These are phyloP conservation scores for Chrysanthemum lavandulifolium DNA, from an alignment of 129 eudicot genomes.

Conservation along the genomic window DNA sequence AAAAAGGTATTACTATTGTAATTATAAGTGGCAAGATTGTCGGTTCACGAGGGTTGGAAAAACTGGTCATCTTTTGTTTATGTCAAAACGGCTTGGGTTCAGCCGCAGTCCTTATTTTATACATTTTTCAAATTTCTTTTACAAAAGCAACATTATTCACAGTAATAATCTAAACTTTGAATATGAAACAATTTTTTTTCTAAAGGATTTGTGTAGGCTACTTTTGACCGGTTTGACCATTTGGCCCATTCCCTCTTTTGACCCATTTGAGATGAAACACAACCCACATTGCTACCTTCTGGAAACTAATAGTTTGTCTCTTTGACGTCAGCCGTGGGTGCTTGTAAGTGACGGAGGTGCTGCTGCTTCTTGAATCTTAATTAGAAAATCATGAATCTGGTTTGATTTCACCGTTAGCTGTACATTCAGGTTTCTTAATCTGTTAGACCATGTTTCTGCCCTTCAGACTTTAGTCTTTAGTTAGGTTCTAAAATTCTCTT, in stretches of 20 bases:
- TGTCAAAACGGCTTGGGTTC: too few relatives aligned
- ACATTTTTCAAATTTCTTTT: neutral
- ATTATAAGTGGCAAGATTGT: too few relatives aligned
- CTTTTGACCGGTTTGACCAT: neutral
- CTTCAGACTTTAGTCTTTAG: neutral
- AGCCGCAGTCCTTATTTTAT: too few relatives aligned
- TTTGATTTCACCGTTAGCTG: conserved; percentile 8
- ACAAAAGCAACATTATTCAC: too few relatives aligned
- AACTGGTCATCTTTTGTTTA: too few relatives aligned
- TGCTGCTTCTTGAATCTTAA: conserved; percentile 27
- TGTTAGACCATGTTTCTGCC: neutral
- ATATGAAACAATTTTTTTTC: too few relatives aligned
- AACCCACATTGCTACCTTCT: neutral
- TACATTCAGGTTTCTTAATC: conserved; percentile 5
- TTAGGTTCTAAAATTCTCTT: neutral
- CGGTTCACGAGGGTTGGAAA: too few relatives aligned
- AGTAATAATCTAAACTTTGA: too few relatives aligned
- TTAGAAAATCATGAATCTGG: neutral
- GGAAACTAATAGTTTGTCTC: neutral
- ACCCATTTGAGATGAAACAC: too few relatives aligned
- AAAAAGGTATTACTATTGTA: conserved; percentile 45
- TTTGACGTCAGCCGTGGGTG: conserved; percentile 41
- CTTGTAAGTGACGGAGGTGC: conserved; percentile 41
- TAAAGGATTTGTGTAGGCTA: too few relatives aligned
- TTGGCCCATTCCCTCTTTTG: too few relatives aligned